A percentile compares a stretch with the other conserved stretches of the same genome.
phyloP scores from a whole-genome alignment of 305 asterid species.

The Solanum hybrid region DNA sequence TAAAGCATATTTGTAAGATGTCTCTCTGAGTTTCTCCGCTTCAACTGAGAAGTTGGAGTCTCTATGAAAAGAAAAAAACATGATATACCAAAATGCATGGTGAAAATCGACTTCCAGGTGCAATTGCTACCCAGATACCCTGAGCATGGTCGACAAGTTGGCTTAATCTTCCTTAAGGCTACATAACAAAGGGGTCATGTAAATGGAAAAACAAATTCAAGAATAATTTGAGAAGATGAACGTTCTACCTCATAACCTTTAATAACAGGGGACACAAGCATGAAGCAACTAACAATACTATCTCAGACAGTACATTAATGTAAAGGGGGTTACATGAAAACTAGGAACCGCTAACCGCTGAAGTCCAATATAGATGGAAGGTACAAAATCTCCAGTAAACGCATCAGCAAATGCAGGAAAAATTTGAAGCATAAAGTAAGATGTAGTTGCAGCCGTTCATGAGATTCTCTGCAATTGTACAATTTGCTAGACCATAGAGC shows the following conservation, averaged over 20 bases:
- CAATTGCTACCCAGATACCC: background rate
- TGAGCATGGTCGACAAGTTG: background rate
- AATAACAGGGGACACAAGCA: background rate
- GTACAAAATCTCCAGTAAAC: conserved; percentile 1
- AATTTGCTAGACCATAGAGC: background rate
- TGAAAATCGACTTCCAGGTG: background rate
- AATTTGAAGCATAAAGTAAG: background rate
- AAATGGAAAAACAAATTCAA: background rate
- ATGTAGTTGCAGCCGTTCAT: background rate
- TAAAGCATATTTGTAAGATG: background rate
- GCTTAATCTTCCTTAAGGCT: background rate
- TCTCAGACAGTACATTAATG: background rate
- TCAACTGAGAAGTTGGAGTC: background rate
- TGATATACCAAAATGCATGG: background rate
- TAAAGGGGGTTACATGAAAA: background rate
- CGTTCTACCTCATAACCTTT: background rate
- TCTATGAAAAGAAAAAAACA: background rate
- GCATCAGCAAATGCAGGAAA: background rate
- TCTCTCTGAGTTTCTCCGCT: background rate
- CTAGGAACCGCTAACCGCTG: background rate
- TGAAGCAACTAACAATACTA: background rate
- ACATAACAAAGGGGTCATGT: background rate
- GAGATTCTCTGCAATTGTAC: conserved; percentile 7
- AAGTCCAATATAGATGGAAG: background rate
- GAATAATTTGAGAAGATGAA: background rate